Evolutionary conservation across 345 rosid species (phyloP).

Genomic region (Camelina laxa): DNA sequence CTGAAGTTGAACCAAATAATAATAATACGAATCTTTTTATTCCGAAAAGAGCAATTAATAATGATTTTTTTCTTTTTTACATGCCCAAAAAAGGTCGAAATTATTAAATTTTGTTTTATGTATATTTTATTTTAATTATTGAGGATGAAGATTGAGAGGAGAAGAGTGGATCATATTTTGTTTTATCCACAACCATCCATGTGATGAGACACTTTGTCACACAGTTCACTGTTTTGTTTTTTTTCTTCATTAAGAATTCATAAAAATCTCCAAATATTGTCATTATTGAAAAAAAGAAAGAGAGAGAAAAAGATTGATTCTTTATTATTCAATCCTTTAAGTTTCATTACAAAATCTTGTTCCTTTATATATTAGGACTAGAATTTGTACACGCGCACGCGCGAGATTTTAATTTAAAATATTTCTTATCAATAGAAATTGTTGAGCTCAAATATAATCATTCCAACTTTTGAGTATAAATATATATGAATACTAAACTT

Average conservation of each 20-base stretch:
- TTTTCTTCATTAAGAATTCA: neutral
- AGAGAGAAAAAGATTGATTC: too few relatives aligned
- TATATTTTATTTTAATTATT: neutral
- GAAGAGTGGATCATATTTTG: constrained; percentile 38
- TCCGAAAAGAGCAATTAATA: neutral
- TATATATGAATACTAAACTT: too few relatives aligned
- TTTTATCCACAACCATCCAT: constrained; percentile 39
- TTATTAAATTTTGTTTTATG: neutral
- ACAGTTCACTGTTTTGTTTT: neutral
- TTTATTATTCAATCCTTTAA: too few relatives aligned
- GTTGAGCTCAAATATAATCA: too few relatives aligned
- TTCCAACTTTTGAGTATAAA: too few relatives aligned
- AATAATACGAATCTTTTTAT: neutral
- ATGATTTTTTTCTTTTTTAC: neutral
- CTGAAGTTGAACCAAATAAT: neutral
- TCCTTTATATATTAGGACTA: too few relatives aligned
- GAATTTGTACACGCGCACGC: too few relatives aligned
- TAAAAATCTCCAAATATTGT: neutral
- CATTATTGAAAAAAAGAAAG: too few relatives aligned
- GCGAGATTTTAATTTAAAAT: too few relatives aligned
- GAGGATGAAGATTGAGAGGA: constrained; percentile 36
- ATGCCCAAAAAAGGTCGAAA: too few relatives aligned
- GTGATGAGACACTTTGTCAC: neutral
- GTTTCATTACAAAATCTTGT: too few relatives aligned
- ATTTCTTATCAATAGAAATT: too few relatives aligned